Evolutionary conservation across 148 eudicot species (phyloP).

Genomic region (Rhododendron ovatum): DNA sequence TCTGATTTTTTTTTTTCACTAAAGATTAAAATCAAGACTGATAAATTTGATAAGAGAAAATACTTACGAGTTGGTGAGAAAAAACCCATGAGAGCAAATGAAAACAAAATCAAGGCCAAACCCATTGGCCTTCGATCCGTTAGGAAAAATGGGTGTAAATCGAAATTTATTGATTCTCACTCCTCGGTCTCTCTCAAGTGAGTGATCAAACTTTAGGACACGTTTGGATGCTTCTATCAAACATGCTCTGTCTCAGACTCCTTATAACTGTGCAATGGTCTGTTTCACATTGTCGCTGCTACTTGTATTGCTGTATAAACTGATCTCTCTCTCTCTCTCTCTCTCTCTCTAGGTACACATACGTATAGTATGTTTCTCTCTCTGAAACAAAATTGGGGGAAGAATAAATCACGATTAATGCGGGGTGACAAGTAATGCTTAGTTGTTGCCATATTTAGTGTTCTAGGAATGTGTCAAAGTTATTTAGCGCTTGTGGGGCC

Average conservation of each 20-base stretch:
- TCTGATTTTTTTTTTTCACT: not conserved
- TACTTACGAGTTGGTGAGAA: constrained; percentile 29
- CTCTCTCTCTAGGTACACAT: not conserved
- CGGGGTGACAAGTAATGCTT: constrained; percentile 5
- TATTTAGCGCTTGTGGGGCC: not conserved
- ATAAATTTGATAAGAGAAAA: not conserved
- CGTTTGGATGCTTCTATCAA: not conserved
- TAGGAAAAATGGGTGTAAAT: constrained; percentile 18
- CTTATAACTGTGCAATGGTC: not conserved
- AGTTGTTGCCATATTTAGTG: not conserved
- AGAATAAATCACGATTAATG: constrained; percentile 13
- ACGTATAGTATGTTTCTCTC: not conserved
- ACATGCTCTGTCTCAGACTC: not conserved
- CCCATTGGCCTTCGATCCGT: constrained; percentile 18
- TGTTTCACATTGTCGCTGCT: not conserved
- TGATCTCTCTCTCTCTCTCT: not conserved
- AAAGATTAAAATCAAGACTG: no score
- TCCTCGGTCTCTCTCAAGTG: not conserved
- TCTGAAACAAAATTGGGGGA: not conserved
- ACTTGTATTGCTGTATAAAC: not conserved
- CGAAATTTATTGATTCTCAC: not conserved
- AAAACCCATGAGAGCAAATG: constrained; percentile 2
- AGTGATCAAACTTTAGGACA: not conserved
- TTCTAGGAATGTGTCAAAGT: not conserved
- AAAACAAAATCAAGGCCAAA: constrained; percentile 12